Conservation (phyloP, 768 basidiomycete genomes). For the Phanerochaete sordida region DNA sequence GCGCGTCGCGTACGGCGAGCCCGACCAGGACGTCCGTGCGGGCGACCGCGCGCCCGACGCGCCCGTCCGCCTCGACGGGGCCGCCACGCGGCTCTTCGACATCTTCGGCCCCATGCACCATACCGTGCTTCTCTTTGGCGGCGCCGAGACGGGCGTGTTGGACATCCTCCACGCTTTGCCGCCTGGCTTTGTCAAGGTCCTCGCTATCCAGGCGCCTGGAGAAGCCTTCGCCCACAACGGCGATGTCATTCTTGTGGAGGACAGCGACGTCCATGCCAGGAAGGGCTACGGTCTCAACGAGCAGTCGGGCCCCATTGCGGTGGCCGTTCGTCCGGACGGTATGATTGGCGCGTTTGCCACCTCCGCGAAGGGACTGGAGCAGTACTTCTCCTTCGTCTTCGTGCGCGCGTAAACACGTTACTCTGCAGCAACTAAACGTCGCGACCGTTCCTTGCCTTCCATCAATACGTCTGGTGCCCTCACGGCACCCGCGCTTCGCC, state of each 20-base stretch:
- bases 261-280: neutral
- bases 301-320: neutral
- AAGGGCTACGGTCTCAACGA: neutral
- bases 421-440: no score
- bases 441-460: no score
- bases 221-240: neutral
- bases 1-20: neutral
- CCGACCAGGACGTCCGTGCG: neutral
- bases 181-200: neutral
- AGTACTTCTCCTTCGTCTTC: neutral
- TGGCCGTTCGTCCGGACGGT: neutral
- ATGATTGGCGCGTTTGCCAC: neutral
- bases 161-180: neutral
- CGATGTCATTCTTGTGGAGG: neutral
- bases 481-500: no score
- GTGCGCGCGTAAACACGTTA: neutral
- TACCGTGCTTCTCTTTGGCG: neutral
- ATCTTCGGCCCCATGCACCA: neutral
- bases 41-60: slow-evolving; percentile 6
- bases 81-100: neutral
- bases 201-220: neutral
- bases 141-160: neutral
- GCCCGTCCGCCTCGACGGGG: neutral
- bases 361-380: neutral
- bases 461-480: no score